These are phyloP conservation scores for Colletotrichum zoysiae DNA, from an alignment of 2,329 filamentous ascomycete genomes.

Conservation along the genomic window DNA sequence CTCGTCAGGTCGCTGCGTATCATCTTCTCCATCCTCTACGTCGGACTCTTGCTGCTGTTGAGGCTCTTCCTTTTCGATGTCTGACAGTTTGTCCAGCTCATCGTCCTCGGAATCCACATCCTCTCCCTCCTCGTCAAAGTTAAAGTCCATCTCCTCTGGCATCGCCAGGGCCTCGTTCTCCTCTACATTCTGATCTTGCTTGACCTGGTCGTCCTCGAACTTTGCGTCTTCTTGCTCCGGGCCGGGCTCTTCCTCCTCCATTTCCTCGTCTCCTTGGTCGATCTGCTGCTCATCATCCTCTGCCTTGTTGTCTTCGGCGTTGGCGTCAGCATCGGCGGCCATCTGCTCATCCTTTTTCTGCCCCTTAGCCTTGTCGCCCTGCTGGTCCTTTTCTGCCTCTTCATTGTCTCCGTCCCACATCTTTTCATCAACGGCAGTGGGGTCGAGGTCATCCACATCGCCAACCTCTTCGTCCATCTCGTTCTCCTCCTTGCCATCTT, in stretches of 20 bases:
- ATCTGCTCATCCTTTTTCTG: slow-evolving; percentile 74
- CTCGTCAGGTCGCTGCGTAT: slow-evolving; percentile 47
- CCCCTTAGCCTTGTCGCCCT: slow-evolving; percentile 79
- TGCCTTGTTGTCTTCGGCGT: slow-evolving; percentile 56
- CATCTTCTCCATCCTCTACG: slow-evolving; percentile 50
- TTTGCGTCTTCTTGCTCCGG: slow-evolving; percentile 70
- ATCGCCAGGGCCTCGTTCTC: slow-evolving; percentile 86
- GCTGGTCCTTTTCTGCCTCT: slow-evolving; percentile 83
- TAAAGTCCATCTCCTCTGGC: slow-evolving; percentile 89
- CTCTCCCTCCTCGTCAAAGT: slow-evolving; percentile 78
- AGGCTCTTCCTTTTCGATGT: slow-evolving; percentile 57
- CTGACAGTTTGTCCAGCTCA: slow-evolving; percentile 69
- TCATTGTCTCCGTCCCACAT: slow-evolving; percentile 95
- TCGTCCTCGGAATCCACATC: slow-evolving; percentile 67
- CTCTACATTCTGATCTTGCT: slow-evolving; percentile 80
- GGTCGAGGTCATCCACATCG: slow-evolving; percentile 90
- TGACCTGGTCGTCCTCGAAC: slow-evolving; percentile 68
- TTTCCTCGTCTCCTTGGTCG: slow-evolving; percentile 58
- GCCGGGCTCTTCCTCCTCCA: slow-evolving; percentile 68
- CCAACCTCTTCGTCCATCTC: slow-evolving; percentile 92
- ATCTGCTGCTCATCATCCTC: slow-evolving; percentile 55
- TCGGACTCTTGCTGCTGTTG: slow-evolving; percentile 56
- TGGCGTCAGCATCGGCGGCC: slow-evolving; percentile 69
- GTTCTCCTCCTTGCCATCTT: slow-evolving; percentile 72
- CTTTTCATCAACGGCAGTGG: slow-evolving; percentile 94